Evolutionary conservation across 208 protist genomes (phyloP).

Genomic region (Crithidia fasciculata): DNA sequence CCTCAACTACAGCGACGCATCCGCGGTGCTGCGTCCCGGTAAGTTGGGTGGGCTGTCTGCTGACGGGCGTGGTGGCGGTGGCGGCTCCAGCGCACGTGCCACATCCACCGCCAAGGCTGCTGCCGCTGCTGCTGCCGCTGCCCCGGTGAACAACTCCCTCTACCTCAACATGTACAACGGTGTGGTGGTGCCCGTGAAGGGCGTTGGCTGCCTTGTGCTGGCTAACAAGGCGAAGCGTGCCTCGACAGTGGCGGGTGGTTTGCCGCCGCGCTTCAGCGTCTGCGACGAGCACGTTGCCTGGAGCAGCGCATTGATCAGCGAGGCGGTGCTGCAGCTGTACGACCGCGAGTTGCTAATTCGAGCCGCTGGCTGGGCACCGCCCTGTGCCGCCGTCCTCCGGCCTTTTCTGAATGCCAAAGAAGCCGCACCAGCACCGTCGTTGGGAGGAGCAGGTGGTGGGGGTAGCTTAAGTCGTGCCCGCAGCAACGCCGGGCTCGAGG

Average conservation of each 20-base stretch:
- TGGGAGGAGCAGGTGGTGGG: neutral
- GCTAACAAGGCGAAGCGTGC: conserved; percentile 50
- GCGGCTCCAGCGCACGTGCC: neutral
- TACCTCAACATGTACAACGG: conserved; percentile 46
- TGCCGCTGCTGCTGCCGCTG: neutral
- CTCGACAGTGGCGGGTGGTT: neutral
- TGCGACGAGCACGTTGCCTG: conserved; percentile 79
- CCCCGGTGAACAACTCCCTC: neutral
- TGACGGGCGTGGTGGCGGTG: neutral
- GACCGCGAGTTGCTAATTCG: conserved; percentile 56
- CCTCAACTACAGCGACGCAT: conserved; percentile 38
- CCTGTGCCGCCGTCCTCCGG: conserved; percentile 32
- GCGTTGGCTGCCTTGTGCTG: conserved; percentile 69
- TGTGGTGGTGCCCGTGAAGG: conserved; percentile 60
- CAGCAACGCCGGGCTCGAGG: conserved; percentile 9
- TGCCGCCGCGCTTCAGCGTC: conserved; percentile 44
- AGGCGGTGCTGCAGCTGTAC: conserved; percentile 68
- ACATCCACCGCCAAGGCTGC: neutral
- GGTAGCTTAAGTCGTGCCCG: neutral
- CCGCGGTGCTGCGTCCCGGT: conserved; percentile 3
- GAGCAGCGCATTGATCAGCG: conserved; percentile 53
- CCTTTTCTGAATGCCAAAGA: conserved; percentile 18
- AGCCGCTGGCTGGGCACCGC: conserved; percentile 32
- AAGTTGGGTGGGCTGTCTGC: neutral
- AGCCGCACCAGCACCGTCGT: neutral